Base-by-base conservation (phyloP, 2,329 filamentous ascomycete species). In the Colletotrichum shisoi region DNA sequence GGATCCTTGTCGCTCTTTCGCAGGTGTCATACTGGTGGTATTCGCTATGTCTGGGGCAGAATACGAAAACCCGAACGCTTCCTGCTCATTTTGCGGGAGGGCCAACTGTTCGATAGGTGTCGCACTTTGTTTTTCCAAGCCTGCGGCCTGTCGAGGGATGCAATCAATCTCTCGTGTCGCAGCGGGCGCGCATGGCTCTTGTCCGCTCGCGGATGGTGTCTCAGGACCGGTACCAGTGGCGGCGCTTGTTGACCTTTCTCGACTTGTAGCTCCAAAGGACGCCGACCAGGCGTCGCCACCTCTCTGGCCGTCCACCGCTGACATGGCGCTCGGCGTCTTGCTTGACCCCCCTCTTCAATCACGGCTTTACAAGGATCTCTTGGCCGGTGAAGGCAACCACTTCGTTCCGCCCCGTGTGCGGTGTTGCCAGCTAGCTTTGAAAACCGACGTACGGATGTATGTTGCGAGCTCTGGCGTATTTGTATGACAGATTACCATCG, bases 161-260 rank as follows among this genome's bases (percentile, higher is more conserved):
- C 12, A 24, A 39, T 31, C 24, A 48, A 49, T 46, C 34, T 34
- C 27, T 49, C 39, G 40, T 31, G 39, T 49, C 53, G 37, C 42
- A 42, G 24, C n/a, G 15, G 52, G 45, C 17, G n/a, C 21, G 24
- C n/a, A 27, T 13, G 19, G 42, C 44, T 60, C 44, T 15, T 19
- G 21, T 42, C 60, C 61, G 64, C 62, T 54, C 49, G 61, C 62
- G 17, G 61, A 11, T 27, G 24, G 52, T 65, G 65, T 65, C 65
- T 68, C 56, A 51, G 61, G 39, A 24, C 17, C 37, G 24, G 39
- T 31, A 8, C 52, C 40, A 17, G 21, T 19, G n/a, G 27, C 19
- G 19, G 34, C 19, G n/a, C 21, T 58, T 24, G 31, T 34, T 8
- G 31, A 34, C 31, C 31, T 34, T 34, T 34, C 31, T 34, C 31